Conservation (phyloP, 192 early-diverging fungal genomes). For the Linnemannia zychae region DNA sequence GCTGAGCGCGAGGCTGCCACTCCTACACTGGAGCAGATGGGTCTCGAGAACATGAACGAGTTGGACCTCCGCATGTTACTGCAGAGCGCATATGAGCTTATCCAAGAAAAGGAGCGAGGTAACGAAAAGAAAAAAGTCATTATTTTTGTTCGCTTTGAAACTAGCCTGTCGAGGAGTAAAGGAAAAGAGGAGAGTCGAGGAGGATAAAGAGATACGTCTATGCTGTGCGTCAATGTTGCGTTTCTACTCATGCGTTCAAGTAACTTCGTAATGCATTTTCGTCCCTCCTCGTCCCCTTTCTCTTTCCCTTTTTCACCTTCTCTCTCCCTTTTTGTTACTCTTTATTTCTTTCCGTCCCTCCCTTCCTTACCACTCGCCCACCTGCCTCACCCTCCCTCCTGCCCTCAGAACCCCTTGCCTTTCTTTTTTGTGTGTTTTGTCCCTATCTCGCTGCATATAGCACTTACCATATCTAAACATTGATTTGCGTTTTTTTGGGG, state of each 20-base stretch:
- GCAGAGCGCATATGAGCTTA: slow-evolving; percentile 27
- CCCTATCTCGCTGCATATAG: not conserved
- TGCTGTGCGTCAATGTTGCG: not conserved
- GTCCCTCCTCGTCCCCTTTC: not conserved
- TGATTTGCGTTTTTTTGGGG: not conserved
- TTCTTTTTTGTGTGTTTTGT: not conserved
- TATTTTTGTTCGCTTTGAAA: not conserved
- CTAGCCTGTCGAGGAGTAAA: not conserved
- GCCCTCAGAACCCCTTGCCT: not conserved
- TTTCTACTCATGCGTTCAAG: slow-evolving; percentile 3
- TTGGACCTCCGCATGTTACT: slow-evolving; percentile 35
- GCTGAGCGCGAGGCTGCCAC: slow-evolving; percentile 11
- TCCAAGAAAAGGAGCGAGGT: slow-evolving; percentile 55
- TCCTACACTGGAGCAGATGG: slow-evolving; percentile 29
- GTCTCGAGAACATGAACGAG: slow-evolving; percentile 23
- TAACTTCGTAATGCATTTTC: not conserved
- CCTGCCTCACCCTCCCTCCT: too few species aligned
- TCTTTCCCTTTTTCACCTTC: not conserved
- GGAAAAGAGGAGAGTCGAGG: not conserved
- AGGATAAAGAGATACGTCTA: too few species aligned
- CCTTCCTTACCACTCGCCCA: not conserved
- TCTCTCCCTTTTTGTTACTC: not conserved
- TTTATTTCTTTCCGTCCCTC: not conserved
- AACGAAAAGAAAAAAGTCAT: not conserved
- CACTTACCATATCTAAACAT: not conserved